Percentiles rank a stretch among this genome's conserved stretches.
Evolutionary conservation across 768 basidiomycete species (phyloP).

Genomic region (Lactarius hengduanensis): DNA sequence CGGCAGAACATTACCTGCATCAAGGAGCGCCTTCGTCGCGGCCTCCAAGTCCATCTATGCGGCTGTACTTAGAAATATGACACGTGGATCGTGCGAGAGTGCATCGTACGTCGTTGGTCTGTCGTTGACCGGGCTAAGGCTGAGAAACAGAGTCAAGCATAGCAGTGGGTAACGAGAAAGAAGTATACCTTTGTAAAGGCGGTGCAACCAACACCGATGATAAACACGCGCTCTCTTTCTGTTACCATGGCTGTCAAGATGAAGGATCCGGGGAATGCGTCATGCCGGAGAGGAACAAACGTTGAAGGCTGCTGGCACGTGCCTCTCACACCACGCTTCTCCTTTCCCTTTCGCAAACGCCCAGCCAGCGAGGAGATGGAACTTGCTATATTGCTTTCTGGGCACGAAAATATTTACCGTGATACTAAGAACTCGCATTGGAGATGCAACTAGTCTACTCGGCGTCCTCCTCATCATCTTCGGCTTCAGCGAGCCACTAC

Average conservation of each 20-base stretch:
- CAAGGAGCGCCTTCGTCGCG: conserved; percentile 80
- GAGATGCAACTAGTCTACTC: conserved; percentile 7
- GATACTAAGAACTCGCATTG: background rate
- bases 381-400: no score
- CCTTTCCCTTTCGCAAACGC: no score
- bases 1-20: conserved; percentile 54
- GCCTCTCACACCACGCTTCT: no score
- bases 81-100: background rate
- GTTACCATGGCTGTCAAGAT: background rate
- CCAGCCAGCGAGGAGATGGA: background rate
- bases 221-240: conserved; percentile 41
- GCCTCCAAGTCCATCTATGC: conserved; percentile 82
- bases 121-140: conserved; percentile 57
- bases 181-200: conserved; percentile 68
- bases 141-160: background rate
- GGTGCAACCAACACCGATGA: conserved; percentile 73
- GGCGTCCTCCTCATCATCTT: conserved; percentile 60
- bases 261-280: no score
- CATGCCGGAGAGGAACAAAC: background rate
- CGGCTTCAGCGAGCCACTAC: conserved; percentile 92
- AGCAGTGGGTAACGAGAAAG: background rate
- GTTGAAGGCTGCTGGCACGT: no score
- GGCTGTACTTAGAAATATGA: background rate
- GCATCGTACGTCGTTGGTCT: conserved; percentile 64
- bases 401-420: no score